Conservation (phyloP, 345 rosid genomes). For the Rhodamnia argentea region DNA sequence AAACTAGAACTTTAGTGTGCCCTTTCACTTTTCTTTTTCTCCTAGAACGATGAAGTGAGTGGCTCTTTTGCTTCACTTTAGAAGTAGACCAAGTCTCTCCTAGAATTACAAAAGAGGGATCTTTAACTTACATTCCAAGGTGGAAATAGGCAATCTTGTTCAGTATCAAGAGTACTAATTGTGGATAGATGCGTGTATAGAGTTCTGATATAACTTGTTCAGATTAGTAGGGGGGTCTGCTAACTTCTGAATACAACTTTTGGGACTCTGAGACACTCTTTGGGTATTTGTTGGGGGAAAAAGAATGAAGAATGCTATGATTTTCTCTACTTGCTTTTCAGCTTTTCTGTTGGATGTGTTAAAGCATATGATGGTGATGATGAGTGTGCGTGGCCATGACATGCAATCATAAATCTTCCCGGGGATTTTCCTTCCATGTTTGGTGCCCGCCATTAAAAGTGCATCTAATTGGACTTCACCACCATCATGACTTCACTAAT, state of each 20-base stretch:
- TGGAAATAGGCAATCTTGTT: not conserved
- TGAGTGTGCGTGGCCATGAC: slow-evolving; percentile 5
- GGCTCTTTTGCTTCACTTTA: not conserved
- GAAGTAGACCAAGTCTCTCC: not conserved
- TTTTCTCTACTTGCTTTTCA: not conserved
- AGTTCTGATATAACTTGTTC: not conserved
- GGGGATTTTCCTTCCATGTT: not conserved
- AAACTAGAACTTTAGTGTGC: not conserved
- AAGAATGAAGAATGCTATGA: not conserved
- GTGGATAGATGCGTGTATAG: not conserved
- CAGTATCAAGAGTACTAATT: not conserved
- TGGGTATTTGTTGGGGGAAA: not conserved
- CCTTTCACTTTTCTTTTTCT: not conserved
- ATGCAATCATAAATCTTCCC: slow-evolving; percentile 12
- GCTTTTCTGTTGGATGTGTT: slow-evolving; percentile 8
- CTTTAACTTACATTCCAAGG: not conserved
- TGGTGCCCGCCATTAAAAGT: slow-evolving; percentile 29
- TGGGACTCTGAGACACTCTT: not conserved
- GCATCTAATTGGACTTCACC: slow-evolving; percentile 9
- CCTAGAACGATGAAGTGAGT: not conserved
- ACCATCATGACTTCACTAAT: slow-evolving; percentile 2
- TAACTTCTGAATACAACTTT: not conserved
- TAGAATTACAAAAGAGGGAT: not conserved
- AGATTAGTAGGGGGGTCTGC: not conserved
- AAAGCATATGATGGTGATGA: slow-evolving; percentile 19